Percentiles rank a stretch among this genome's conserved stretches.
phyloP scores from a whole-genome alignment of 306 rosid species.

The Mimosa bimucronata region DNA sequence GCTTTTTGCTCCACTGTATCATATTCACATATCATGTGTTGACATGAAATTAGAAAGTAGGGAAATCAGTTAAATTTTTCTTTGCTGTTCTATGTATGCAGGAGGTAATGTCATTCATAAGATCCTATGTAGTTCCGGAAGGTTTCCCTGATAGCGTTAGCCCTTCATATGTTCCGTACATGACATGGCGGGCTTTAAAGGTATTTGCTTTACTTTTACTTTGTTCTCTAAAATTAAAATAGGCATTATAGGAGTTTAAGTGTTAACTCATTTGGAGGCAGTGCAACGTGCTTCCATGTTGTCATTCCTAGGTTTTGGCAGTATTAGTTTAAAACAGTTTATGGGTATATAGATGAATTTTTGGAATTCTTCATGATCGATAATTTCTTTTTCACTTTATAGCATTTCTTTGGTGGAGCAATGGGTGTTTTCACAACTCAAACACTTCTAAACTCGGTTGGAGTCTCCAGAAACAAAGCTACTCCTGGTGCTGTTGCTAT shows the following conservation, averaged over 20 bases:
- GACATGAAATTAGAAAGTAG: not conserved
- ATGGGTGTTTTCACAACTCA: constrained; percentile 99
- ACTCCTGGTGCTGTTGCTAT: constrained; percentile 89
- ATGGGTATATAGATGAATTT: not conserved
- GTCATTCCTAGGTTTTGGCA: not conserved
- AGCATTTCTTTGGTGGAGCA: constrained; percentile 99
- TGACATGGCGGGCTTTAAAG: constrained; percentile 98
- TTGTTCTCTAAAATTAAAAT: not conserved
- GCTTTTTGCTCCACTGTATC: not conserved
- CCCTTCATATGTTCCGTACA: constrained; percentile 94
- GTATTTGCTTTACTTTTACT: constrained; percentile 42
- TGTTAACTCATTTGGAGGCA: constrained; percentile 17
- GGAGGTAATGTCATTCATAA: constrained; percentile 72
- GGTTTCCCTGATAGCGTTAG: constrained; percentile 90
- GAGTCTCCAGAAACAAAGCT: constrained; percentile 73
- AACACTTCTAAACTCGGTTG: constrained; percentile 87
- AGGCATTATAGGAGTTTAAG: not conserved
- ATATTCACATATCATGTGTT: not conserved
- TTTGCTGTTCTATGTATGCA: constrained; percentile 40
- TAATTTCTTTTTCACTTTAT: constrained; percentile 21
- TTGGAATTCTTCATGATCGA: not conserved
- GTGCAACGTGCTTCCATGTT: not conserved
- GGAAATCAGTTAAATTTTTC: not conserved
- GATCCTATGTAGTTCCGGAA: constrained; percentile 95
- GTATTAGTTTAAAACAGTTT: not conserved